Conservation (phyloP, 2,329 filamentous ascomycete species). For the Aspergillus floridensis region DNA sequence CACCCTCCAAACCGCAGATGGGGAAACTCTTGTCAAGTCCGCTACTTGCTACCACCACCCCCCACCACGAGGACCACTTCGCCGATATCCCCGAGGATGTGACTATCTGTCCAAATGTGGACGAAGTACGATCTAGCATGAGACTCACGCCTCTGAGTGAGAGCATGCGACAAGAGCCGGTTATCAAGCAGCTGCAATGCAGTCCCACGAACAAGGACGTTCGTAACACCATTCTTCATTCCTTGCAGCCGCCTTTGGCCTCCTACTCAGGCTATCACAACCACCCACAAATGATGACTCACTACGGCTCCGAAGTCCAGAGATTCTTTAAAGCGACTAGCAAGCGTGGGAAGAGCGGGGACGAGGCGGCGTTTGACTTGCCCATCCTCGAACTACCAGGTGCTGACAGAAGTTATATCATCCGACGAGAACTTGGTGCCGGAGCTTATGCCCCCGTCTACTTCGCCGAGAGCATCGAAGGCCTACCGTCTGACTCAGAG, state of each 20-base stretch:
- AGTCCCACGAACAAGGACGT: constrained; percentile 83
- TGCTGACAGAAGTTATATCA: constrained; percentile 65
- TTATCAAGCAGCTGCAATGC: constrained; percentile 79
- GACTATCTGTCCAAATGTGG: constrained; percentile 37
- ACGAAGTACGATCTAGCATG: constrained; percentile 34
- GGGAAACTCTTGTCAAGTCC: constrained; percentile 65
- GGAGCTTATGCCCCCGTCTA: constrained; percentile 96
- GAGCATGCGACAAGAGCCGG: constrained; percentile 51
- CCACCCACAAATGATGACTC: constrained; percentile 61
- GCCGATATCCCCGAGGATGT: constrained; percentile 30
- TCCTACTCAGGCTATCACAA: constrained; percentile 80
- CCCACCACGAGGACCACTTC: constrained; percentile 49
- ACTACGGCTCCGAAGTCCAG: constrained; percentile 71
- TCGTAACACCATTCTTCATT: constrained; percentile 70
- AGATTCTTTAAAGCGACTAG: constrained; percentile 71
- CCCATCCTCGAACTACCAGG: constrained; percentile 68
- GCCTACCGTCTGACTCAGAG: constrained; percentile 37
- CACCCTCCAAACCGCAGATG: constrained; percentile 63
- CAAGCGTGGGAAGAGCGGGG: constrained; percentile 46
- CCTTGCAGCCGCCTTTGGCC: constrained; percentile 68
- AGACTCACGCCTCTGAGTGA: constrained; percentile 20
- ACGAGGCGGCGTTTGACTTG: constrained; percentile 61
- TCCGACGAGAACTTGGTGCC: constrained; percentile 83
- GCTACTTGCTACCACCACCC: constrained; percentile 63
- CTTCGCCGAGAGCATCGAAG: constrained; percentile 73